A percentile compares a stretch with the other conserved stretches of the same genome.
Evolutionary conservation across 2,329 filamentous ascomycete species (phyloP).

Genomic region (Penicillium glabrum): DNA sequence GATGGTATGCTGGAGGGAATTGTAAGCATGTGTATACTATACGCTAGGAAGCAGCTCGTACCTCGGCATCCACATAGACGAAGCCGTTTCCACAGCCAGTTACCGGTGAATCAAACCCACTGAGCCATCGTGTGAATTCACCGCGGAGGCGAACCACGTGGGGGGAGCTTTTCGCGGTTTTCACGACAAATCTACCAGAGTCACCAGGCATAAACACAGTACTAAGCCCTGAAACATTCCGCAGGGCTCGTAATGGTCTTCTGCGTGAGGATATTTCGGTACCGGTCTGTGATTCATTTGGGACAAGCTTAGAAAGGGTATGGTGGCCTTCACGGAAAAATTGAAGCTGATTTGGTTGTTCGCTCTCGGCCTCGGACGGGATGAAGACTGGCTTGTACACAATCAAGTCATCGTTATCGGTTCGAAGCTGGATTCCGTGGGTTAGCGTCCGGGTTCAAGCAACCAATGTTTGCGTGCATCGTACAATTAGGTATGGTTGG

Average conservation of each 20-base stretch:
- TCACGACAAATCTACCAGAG: constrained; percentile 79
- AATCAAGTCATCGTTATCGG: constrained; percentile 75
- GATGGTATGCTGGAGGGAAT: constrained; percentile 58
- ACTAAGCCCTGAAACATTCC: constrained; percentile 69
- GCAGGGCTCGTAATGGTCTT: constrained; percentile 46
- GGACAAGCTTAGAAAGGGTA: constrained; percentile 60
- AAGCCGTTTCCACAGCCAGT: constrained; percentile 78
- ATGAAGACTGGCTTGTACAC: constrained; percentile 79
- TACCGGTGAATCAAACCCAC: constrained; percentile 65
- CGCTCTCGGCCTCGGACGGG: constrained; percentile 12
- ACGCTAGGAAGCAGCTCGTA: constrained; percentile 23
- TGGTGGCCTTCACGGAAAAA: constrained; percentile 76
- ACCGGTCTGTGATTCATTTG: constrained; percentile 45
- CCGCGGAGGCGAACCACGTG: constrained; percentile 73
- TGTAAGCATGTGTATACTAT: constrained; percentile 8
- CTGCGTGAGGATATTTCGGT: constrained; percentile 29
- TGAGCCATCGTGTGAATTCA: constrained; percentile 67
- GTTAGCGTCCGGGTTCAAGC: not conserved
- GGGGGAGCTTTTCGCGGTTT: constrained; percentile 74
- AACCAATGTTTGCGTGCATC: constrained; percentile 28
- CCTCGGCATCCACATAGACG: constrained; percentile 70
- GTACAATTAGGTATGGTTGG: constrained; percentile 78
- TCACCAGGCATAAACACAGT: constrained; percentile 79
- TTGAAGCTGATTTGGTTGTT: constrained; percentile 49
- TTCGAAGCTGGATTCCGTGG: constrained; percentile 62